A percentile compares a stretch with the other conserved stretches of the same genome.
These are phyloP conservation scores for Hevea brasiliensis DNA, from an alignment of 345 rosid genomes.

Conservation along the genomic window DNA sequence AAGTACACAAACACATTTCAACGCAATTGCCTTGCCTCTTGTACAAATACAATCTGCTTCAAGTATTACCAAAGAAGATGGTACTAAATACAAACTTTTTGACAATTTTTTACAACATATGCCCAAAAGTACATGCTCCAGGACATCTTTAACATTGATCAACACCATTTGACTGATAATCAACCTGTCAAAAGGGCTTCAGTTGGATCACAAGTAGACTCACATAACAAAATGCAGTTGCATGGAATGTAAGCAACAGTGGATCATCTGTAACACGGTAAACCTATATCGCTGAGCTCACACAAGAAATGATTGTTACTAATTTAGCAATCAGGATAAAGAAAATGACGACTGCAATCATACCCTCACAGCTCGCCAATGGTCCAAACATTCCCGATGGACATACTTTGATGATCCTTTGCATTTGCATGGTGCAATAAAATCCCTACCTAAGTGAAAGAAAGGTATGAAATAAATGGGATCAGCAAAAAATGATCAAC, in stretches of 20 bases:
- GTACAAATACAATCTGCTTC: neutral
- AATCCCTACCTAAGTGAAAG: constrained; percentile 83
- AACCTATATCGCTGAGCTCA: neutral
- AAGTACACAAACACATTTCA: neutral
- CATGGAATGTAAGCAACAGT: neutral
- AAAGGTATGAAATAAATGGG: neutral
- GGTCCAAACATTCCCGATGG: constrained; percentile 96
- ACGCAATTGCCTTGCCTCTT: neutral
- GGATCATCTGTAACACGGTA: neutral
- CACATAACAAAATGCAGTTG: neutral
- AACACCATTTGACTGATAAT: neutral
- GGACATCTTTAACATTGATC: neutral
- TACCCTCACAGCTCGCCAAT: constrained; percentile 97
- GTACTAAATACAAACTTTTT: neutral
- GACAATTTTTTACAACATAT: neutral
- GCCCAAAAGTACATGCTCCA: neutral
- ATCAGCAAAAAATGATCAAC: constrained; percentile 3
- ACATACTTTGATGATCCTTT: constrained; percentile 98
- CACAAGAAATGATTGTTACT: neutral
- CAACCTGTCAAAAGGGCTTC: neutral
- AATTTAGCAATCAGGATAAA: neutral
- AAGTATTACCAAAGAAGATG: constrained; percentile 6
- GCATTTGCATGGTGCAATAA: constrained; percentile 98
- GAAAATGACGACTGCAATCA: neutral
- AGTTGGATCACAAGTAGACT: neutral